phyloP scores from a whole-genome alignment of 2,329 filamentous ascomycete genomes.

The Cercospora sp. region DNA sequence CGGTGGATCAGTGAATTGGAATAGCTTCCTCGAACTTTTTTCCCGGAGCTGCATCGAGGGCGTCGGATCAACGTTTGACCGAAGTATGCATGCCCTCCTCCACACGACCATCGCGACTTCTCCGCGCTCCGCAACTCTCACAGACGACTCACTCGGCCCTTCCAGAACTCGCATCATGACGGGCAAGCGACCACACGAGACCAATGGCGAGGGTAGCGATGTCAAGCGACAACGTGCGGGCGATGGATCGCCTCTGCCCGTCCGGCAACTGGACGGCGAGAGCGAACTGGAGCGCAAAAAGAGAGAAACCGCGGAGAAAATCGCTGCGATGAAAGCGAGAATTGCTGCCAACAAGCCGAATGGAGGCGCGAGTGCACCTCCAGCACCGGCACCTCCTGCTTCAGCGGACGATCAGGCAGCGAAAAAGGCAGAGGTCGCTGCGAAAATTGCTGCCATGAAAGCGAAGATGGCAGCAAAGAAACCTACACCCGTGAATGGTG shows the following conservation, averaged over 20 bases:
- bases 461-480: constrained; percentile 35
- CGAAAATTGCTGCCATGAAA: constrained; percentile 40
- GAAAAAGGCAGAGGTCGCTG: constrained; percentile 35
- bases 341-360: constrained; percentile 33
- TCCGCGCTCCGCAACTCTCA: constrained; percentile 4
- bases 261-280: constrained; percentile 22
- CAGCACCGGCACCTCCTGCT: constrained; percentile 17
- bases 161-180: constrained; percentile 25
- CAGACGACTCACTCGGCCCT: neutral
- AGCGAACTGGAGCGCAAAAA: constrained; percentile 38
- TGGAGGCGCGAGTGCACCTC: constrained; percentile 18
- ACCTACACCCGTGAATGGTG: constrained; percentile 26
- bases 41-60: neutral
- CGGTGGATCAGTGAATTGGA: neutral
- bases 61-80: neutral
- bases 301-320: constrained; percentile 37
- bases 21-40: constrained; percentile 11
- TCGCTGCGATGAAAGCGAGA: constrained; percentile 41
- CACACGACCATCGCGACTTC: neutral
- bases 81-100: neutral
- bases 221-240: constrained; percentile 45
- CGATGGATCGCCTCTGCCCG: constrained; percentile 39
- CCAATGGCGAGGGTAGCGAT: constrained; percentile 42
- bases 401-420: constrained; percentile 27
- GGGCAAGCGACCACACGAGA: constrained; percentile 47